phyloP scores from a whole-genome alignment of 2,329 filamentous ascomycete genomes.

The Cladosporium sp. region DNA sequence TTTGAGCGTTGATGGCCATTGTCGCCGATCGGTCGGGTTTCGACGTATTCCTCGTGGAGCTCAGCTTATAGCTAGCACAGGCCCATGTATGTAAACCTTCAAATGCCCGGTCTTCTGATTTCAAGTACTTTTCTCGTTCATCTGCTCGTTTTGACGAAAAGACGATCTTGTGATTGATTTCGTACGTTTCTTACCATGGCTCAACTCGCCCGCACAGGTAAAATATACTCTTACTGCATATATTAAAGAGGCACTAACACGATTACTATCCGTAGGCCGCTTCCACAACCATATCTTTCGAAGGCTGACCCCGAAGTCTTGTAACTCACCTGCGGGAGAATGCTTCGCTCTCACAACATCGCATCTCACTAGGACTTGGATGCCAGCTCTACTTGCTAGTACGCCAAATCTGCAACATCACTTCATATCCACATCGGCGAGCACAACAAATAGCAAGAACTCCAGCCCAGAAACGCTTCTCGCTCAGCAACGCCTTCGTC shows the following conservation, averaged over 20 bases:
- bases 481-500: background rate
- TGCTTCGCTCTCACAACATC: too few species aligned
- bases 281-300: background rate
- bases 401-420: background rate
- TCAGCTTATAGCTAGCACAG: background rate
- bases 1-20: too few species aligned
- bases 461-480: background rate
- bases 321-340: too few species aligned
- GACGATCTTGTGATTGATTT: too few species aligned
- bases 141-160: background rate
- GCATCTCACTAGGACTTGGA: background rate
- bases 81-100: background rate
- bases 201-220: background rate
- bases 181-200: background rate
- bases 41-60: background rate
- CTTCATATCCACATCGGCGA: background rate
- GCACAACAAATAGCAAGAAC: background rate
- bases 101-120: background rate
- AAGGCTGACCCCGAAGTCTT: background rate
- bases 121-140: background rate
- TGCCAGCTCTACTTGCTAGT: too few species aligned
- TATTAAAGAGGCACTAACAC: background rate
- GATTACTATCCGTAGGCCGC: background rate
- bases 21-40: background rate
- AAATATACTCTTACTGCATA: background rate